These are phyloP conservation scores for Salix viminalis DNA, from an alignment of 345 rosid genomes.

Conservation along the genomic window DNA sequence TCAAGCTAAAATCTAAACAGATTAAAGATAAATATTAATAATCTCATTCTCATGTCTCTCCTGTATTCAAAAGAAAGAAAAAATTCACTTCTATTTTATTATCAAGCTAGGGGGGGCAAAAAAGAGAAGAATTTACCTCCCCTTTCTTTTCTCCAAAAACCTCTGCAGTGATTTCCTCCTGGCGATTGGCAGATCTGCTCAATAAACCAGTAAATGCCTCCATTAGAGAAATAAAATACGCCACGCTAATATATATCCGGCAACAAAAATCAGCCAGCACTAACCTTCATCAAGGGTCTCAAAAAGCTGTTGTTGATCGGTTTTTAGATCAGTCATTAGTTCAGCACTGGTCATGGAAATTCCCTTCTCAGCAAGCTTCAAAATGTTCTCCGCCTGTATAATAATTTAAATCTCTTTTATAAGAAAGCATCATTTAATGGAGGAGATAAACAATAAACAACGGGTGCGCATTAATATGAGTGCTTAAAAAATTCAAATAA, in stretches of 20 bases:
- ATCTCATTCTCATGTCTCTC: too few relatives aligned
- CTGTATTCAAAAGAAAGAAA: neutral
- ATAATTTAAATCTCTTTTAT: neutral
- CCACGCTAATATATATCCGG: neutral
- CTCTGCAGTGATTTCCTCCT: conserved; percentile 73
- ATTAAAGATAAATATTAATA: neutral
- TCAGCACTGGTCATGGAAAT: conserved; percentile 23
- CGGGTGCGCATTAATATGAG: neutral
- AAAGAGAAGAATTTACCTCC: conserved; percentile 42
- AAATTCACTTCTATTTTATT: neutral
- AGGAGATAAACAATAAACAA: neutral
- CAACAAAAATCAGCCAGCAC: neutral
- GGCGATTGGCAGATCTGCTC: conserved; percentile 65
- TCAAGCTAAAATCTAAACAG: neutral
- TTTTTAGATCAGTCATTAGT: conserved; percentile 14
- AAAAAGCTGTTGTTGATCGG: conserved; percentile 36
- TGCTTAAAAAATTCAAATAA: neutral
- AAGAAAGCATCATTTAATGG: neutral
- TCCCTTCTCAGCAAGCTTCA: conserved; percentile 57
- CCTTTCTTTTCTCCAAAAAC: conserved; percentile 87
- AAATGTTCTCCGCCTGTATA: conserved; percentile 47
- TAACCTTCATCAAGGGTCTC: conserved; percentile 57
- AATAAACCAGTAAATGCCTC: neutral
- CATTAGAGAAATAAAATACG: neutral
- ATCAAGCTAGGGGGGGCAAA: neutral